These are phyloP conservation scores for Aspergillus unguis DNA, from an alignment of 2,329 filamentous ascomycete species.

Conservation along the genomic window DNA sequence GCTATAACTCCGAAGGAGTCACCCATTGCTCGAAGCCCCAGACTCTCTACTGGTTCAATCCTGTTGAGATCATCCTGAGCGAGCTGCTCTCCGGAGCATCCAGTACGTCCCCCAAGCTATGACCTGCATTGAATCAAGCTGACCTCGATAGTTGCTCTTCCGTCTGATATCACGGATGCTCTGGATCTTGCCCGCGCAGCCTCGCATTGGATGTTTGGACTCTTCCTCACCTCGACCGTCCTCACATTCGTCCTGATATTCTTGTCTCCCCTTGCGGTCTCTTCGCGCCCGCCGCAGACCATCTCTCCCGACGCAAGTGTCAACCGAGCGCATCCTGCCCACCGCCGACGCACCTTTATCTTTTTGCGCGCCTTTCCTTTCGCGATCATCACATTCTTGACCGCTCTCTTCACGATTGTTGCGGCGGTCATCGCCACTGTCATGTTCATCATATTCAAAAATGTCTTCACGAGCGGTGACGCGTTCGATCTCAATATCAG, in stretches of 20 bases:
- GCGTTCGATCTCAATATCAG: slow-evolving; percentile 73
- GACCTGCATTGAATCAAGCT: background rate
- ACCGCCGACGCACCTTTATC: slow-evolving; percentile 37
- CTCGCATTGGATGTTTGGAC: slow-evolving; percentile 83
- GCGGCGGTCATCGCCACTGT: slow-evolving; percentile 74
- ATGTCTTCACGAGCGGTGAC: slow-evolving; percentile 62
- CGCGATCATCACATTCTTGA: slow-evolving; percentile 63
- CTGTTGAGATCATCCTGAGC: slow-evolving; percentile 72
- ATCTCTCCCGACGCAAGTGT: slow-evolving; percentile 27
- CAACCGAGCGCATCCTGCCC: slow-evolving; percentile 29
- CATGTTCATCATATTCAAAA: slow-evolving; percentile 77
- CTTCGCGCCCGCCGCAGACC: slow-evolving; percentile 36
- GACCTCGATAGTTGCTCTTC: slow-evolving; percentile 63
- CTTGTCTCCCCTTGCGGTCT: slow-evolving; percentile 53
- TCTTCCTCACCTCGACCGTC: slow-evolving; percentile 71
- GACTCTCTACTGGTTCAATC: slow-evolving; percentile 85
- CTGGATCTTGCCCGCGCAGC: slow-evolving; percentile 70
- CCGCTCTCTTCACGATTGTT: slow-evolving; percentile 64
- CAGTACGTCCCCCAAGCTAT: slow-evolving; percentile 47
- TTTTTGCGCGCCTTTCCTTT: slow-evolving; percentile 61
- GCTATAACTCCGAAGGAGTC: slow-evolving; percentile 66
- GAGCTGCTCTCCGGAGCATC: slow-evolving; percentile 79
- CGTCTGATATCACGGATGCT: slow-evolving; percentile 67
- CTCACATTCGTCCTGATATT: slow-evolving; percentile 72
- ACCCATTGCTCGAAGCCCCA: slow-evolving; percentile 70